Conservation (phyloP, 208 protist species). For the Histomonas meleagridis region DNA sequence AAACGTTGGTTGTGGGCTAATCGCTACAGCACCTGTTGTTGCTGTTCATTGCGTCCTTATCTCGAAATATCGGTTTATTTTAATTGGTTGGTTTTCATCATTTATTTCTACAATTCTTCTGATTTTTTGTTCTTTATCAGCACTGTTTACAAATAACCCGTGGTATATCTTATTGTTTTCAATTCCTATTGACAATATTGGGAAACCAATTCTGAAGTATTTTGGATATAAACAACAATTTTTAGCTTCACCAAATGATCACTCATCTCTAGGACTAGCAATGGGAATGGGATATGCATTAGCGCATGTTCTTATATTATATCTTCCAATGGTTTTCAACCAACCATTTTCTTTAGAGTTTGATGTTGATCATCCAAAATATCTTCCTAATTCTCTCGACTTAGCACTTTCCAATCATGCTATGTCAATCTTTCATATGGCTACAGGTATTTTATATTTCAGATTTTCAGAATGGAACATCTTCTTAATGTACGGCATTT, state of each 20-base stretch:
- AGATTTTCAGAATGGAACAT: neutral
- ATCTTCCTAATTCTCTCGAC: neutral
- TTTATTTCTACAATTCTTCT: constrained; percentile 7
- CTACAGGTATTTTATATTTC: neutral
- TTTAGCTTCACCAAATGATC: neutral
- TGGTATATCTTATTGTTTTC: neutral
- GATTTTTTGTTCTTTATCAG: neutral
- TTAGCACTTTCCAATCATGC: neutral
- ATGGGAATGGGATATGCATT: neutral
- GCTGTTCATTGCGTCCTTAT: neutral
- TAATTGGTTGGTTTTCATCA: neutral
- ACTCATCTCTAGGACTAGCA: neutral
- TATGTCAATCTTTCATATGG: neutral
- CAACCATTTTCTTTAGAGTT: constrained; percentile 21
- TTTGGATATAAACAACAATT: neutral
- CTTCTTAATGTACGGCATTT: neutral
- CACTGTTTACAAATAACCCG: neutral
- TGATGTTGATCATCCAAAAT: neutral
- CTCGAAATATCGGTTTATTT: neutral
- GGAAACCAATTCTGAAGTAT: neutral
- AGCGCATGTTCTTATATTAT: neutral
- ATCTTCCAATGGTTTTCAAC: neutral
- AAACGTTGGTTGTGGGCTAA: neutral
- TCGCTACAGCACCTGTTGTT: neutral
- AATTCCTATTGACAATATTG: neutral